A percentile compares a stretch with the other conserved stretches of the same genome.
phyloP scores from a whole-genome alignment of 2,329 filamentous ascomycete species.

The Amylocarpus encephaloides region DNA sequence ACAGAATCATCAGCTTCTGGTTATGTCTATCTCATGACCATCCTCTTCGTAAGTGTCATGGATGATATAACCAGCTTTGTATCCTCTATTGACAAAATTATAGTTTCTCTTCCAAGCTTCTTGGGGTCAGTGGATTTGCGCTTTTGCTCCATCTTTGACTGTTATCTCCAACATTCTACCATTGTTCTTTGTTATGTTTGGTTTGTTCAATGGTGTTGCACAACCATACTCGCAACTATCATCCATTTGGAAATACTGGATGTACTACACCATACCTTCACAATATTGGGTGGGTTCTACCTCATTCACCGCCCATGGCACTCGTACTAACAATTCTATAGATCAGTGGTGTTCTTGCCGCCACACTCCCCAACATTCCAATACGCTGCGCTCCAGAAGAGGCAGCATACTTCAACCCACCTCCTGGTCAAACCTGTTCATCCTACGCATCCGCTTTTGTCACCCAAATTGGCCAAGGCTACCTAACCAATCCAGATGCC shows the following conservation, averaged over 20 bases:
- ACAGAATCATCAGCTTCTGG: slow-evolving; percentile 58
- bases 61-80: too few species aligned
- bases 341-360: slow-evolving; percentile 63
- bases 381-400: slow-evolving; percentile 48
- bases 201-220: slow-evolving; percentile 71
- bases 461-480: slow-evolving; percentile 35
- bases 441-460: slow-evolving; percentile 59
- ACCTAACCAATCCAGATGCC: slow-evolving; percentile 56
- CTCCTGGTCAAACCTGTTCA: slow-evolving; percentile 56
- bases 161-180: slow-evolving; percentile 59
- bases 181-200: slow-evolving; percentile 47
- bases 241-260: slow-evolving; percentile 31
- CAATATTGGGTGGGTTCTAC: slow-evolving; percentile 50
- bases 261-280: slow-evolving; percentile 56
- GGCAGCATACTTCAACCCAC: slow-evolving; percentile 57
- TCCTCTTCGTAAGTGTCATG: slow-evolving; percentile 51
- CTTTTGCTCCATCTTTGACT: slow-evolving; percentile 72
- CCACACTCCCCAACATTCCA: slow-evolving; percentile 47
- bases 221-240: slow-evolving; percentile 53
- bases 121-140: slow-evolving; percentile 81
- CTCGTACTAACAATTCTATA: slow-evolving; percentile 39
- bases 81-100: slow-evolving; percentile 1
- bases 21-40: slow-evolving; percentile 71
- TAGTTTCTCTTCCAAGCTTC: slow-evolving; percentile 62
- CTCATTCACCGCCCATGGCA: slow-evolving; percentile 49